These are phyloP conservation scores for Kwoniella sp. DNA, from an alignment of 768 basidiomycete species.

Conservation along the genomic window DNA sequence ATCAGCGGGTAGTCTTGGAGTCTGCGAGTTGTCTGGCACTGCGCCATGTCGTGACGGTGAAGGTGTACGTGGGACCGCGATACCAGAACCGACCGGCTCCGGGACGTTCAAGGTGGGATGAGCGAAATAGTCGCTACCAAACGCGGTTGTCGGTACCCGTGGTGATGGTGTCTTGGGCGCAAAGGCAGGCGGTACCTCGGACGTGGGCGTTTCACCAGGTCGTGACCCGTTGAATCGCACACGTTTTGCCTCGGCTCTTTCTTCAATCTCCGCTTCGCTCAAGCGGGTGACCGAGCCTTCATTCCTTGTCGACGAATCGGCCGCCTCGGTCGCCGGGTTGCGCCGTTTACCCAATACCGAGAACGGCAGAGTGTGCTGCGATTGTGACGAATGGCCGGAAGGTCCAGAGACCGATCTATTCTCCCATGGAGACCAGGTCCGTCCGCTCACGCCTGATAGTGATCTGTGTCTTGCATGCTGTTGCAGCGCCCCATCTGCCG, in stretches of 20 bases:
- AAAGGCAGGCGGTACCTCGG: slow-evolving; percentile 1
- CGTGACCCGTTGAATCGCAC: slow-evolving; percentile 12
- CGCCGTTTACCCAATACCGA: slow-evolving; percentile 7
- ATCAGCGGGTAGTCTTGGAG: slow-evolving; percentile 13
- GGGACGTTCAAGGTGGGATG: slow-evolving; percentile 10
- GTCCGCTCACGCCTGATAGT: background rate
- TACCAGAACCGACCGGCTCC: background rate
- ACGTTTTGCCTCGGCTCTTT: slow-evolving; percentile 3
- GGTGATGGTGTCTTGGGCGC: slow-evolving; percentile 31
- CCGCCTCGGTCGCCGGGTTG: background rate
- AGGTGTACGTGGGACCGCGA: slow-evolving; percentile 27
- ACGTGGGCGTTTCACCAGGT: slow-evolving; percentile 6
- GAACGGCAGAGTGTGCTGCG: background rate
- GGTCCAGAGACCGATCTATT: slow-evolving; percentile 3
- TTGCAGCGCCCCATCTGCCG: background rate
- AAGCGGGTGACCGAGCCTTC: background rate
- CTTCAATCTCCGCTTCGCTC: background rate
- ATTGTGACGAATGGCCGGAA: background rate
- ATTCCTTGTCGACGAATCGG: background rate
- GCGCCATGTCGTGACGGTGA: slow-evolving; percentile 33
- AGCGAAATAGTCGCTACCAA: slow-evolving; percentile 6
- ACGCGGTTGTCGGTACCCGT: slow-evolving; percentile 4
- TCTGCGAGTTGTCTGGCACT: slow-evolving; percentile 28
- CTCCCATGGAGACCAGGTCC: slow-evolving; percentile 7
- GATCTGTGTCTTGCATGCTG: background rate